Base-by-base conservation (phyloP, 2,329 filamentous ascomycete species). In the Ustilaginoidea virens region DNA sequence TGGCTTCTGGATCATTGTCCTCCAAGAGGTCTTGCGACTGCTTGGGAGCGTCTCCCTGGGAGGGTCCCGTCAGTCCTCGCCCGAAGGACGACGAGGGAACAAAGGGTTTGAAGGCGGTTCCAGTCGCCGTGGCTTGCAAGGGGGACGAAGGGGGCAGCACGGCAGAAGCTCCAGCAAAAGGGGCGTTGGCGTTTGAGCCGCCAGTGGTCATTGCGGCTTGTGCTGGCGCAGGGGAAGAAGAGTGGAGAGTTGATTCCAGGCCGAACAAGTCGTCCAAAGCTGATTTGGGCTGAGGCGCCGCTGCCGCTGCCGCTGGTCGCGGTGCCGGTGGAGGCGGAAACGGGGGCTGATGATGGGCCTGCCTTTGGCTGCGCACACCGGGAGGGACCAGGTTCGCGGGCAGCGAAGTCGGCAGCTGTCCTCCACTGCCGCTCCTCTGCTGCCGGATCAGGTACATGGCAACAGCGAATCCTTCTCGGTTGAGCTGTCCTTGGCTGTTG, bases 371-470 rank as follows among this genome's bases (percentile, higher is more conserved):
- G 30, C 90, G 80, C 68, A 94, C 72, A 47, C 74, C 83, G 4
- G 87, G 90, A 9, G 90, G 90, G 17, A 96, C 68, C 22, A 96
- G 60, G 40, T 78, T 86, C 0, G 75, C 61, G 7, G 87, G 86
- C 23, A 98, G 58, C n/a, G 71, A 66, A 14, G 76, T 61, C 2
- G 90, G 90, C 18, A 96, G 54, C 17, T 70, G 60, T 23, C 56
- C 57, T 18, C 58, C 49, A 33, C 73, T 72, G 36, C 75, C 78
- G 38, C 69, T 79, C 30, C 86, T 70, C 50, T 94, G 86, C 49
- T 92, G 81, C 36, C 86, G 73, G 43, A 98, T 94, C 28, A 98
- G 64, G 48, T 92, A 92, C 86, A 98, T 94, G 30, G 90, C 87
- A 26, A 98, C 85, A 0, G 90, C 85, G 48, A 98, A 98, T 43